Conservation (phyloP, 2,329 filamentous ascomycete genomes). For the Beauveria varroae region DNA sequence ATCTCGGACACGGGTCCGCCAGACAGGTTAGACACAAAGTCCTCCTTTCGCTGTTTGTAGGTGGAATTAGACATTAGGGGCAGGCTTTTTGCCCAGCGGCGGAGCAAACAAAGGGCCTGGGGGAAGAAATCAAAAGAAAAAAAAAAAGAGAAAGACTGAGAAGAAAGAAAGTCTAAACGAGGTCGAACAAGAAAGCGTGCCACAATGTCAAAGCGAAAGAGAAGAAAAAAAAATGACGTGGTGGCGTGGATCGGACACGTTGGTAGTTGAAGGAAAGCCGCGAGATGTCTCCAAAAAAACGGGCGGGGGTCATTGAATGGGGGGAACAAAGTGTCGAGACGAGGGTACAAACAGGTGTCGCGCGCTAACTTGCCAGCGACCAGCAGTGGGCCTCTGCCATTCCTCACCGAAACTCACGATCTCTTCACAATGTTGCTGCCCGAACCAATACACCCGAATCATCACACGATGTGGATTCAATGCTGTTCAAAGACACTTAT, state of each 20-base stretch:
- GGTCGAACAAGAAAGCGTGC: neutral
- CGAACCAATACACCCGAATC: too few species aligned
- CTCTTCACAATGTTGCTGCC: too few species aligned
- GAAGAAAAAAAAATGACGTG: neutral
- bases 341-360: neutral
- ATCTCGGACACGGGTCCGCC: conserved; percentile 82
- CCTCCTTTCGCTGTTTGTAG: conserved; percentile 91
- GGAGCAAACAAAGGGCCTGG: conserved; percentile 2
- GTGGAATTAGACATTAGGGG: conserved; percentile 31
- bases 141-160: neutral
- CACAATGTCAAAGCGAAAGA: neutral
- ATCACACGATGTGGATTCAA: too few species aligned
- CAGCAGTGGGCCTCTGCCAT: too few species aligned
- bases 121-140: neutral
- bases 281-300: neutral
- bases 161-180: neutral
- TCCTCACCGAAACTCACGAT: too few species aligned
- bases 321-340: too few species aligned
- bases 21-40: conserved; percentile 85
- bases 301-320: too few species aligned
- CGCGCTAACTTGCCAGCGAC: neutral
- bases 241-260: neutral
- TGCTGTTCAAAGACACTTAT: too few species aligned
- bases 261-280: neutral
- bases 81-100: neutral